Conservation (phyloP, 345 rosid genomes). For the Hibiscus syriacus region DNA sequence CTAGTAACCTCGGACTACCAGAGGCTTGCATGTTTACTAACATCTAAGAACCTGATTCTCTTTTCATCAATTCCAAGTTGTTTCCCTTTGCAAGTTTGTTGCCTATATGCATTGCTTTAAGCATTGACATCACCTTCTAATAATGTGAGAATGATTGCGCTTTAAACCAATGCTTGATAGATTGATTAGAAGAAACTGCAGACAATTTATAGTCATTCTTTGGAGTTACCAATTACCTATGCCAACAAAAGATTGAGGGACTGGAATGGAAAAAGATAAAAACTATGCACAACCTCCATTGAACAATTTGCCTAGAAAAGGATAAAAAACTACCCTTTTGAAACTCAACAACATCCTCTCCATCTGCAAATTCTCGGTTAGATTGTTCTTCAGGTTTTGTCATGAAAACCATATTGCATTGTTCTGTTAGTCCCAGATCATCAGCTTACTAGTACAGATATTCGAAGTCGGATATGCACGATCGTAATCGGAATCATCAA, state of each 20-base stretch:
- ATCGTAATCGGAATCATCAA: constrained; percentile 6
- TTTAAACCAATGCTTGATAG: background rate
- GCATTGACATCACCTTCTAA: background rate
- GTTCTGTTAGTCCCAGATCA: constrained; percentile 11
- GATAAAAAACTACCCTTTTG: background rate
- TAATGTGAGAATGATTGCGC: background rate
- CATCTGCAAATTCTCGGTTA: constrained; percentile 10
- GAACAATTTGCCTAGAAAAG: constrained; percentile 23
- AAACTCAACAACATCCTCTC: constrained; percentile 7
- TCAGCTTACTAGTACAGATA: constrained; percentile 6
- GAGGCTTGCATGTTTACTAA: too few relatives aligned
- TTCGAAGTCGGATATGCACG: background rate
- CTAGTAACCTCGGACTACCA: too few relatives aligned
- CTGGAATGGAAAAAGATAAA: background rate
- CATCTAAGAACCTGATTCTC: too few relatives aligned
- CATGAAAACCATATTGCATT: constrained; percentile 4
- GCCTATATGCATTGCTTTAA: too few relatives aligned
- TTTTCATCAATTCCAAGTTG: too few relatives aligned
- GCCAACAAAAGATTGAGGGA: background rate
- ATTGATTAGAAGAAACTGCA: background rate
- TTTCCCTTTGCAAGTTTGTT: too few relatives aligned
- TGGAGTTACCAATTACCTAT: background rate
- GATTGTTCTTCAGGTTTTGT: constrained; percentile 16
- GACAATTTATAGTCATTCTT: background rate
- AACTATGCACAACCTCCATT: constrained; percentile 18